These are phyloP conservation scores for Trichoderma hamatum DNA, from an alignment of 2,329 filamentous ascomycete species.

Conservation along the genomic window DNA sequence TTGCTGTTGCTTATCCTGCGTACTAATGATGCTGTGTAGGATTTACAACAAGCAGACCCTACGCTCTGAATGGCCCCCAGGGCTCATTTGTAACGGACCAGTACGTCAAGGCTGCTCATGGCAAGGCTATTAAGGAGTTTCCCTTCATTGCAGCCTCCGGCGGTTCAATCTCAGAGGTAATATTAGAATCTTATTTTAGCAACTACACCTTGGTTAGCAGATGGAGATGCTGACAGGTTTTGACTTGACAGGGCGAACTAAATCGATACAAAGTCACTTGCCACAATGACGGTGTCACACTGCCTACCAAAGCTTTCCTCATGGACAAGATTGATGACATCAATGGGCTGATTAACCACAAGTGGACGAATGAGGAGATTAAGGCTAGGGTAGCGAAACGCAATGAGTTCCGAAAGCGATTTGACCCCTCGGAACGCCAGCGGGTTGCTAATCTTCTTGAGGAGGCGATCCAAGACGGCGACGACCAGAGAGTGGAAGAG, in stretches of 20 bases:
- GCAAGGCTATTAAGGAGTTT: conserved; percentile 80
- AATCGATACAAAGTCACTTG: conserved; percentile 78
- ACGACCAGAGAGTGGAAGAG: conserved; percentile 59
- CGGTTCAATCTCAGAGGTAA: conserved; percentile 77
- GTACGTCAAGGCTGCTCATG: conserved; percentile 80
- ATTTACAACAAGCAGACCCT: conserved; percentile 78
- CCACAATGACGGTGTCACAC: conserved; percentile 68
- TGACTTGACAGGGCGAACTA: conserved; percentile 67
- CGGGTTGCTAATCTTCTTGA: conserved; percentile 67
- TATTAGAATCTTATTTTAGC: neutral
- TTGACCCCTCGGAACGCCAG: conserved; percentile 68
- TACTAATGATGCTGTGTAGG: conserved; percentile 50
- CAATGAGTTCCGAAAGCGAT: conserved; percentile 67
- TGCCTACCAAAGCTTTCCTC: conserved; percentile 74
- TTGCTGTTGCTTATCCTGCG: neutral
- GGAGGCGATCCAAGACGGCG: conserved; percentile 65
- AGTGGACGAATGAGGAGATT: conserved; percentile 82
- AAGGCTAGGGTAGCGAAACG: conserved; percentile 76
- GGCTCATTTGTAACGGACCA: conserved; percentile 81
- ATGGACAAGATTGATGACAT: conserved; percentile 78
- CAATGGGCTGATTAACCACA: conserved; percentile 74
- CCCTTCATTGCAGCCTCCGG: conserved; percentile 92
- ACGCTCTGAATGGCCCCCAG: conserved; percentile 78
- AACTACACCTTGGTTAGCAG: neutral
- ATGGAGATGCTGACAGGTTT: conserved; percentile 32